These are phyloP conservation scores for Paramecium bursaria DNA, from an alignment of 73 alveolate genomes.

Conservation along the genomic window DNA sequence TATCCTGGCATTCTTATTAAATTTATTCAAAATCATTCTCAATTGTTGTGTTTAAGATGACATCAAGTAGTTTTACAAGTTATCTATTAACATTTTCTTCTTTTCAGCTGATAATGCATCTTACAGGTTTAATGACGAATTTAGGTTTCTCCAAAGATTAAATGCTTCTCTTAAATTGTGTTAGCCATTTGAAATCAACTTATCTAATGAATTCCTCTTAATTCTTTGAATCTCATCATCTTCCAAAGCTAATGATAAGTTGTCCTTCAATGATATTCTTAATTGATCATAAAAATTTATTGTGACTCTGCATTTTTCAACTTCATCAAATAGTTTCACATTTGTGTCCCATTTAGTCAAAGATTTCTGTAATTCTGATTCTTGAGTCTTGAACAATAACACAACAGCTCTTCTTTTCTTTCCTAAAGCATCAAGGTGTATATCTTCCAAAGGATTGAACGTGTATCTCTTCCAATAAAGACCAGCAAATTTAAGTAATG, in stretches of 20 bases:
- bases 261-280: background rate
- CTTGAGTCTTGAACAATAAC: slow-evolving; percentile 33
- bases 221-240: slow-evolving; percentile 44
- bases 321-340: slow-evolving; percentile 4
- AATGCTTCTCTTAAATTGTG: slow-evolving; percentile 24
- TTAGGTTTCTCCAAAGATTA: slow-evolving; percentile 5
- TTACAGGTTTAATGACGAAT: background rate
- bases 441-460: slow-evolving; percentile 46
- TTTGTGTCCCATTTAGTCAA: slow-evolving; percentile 6
- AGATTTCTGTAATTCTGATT: slow-evolving; percentile 38
- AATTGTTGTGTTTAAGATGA: background rate
- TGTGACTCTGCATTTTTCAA: slow-evolving; percentile 25
- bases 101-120: slow-evolving; percentile 36
- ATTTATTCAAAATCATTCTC: slow-evolving; percentile 20
- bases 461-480: background rate
- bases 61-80: background rate
- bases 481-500: background rate
- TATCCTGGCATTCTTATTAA: slow-evolving; percentile 20
- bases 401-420: slow-evolving; percentile 24
- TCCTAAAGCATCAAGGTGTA: slow-evolving; percentile 34
- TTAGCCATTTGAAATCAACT: slow-evolving; percentile 5
- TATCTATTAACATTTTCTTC: slow-evolving; percentile 12
- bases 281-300: slow-evolving; percentile 2
- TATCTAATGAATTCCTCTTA: background rate
- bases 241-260: background rate